Evolutionary conservation across 2,329 filamentous ascomycete genomes (phyloP), one percentile per base, ranked within the genome.

Genomic region (Incumbomyces lentus): DNA sequence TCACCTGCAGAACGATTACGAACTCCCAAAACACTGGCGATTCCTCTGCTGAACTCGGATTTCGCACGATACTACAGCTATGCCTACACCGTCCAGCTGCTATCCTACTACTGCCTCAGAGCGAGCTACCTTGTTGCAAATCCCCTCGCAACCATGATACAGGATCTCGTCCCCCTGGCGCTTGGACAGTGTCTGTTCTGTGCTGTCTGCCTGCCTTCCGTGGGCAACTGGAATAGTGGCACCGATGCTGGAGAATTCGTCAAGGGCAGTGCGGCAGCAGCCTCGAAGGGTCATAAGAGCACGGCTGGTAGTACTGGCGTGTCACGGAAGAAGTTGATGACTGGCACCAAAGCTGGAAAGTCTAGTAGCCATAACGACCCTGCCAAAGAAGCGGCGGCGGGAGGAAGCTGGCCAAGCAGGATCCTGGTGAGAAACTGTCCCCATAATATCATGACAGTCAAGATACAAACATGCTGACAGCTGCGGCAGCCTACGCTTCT

Each of bases 111-210:
- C 60, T 72, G 74, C 38, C 60, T 76, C 52, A 75, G 75, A 33
- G 90, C 93, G 64, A 62, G 68, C 31, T 67, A 73, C 14, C 71
- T 94, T 19, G 83, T 93, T 22, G 69, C 72, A 13, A 76, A 89
- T 53, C 86, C 88, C 0, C 74, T 82, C 2, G 65, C 73, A 13
- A 75, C 81, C 6, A 73, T 94, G 32, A 63, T 75, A 12, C 72
- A 62, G 26, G 70, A 80, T 2, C 67, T 90, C 2, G 73, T 81
- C 0, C 73, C 78, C 11, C 69, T 89, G 12, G 74, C 76, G 2
- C 64, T 72, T 3, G 61, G 87, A 2, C 88, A 94, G 63, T 68
- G 72, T 8, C 59, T 64, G 13, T 82, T 78, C 58, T 72, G 72
- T 49, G 65, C 75, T n/a, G 55, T 75, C 17, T 82, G 78, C 60